phyloP scores from a whole-genome alignment of 176 grass and related monocot species.

The Lolium rigidum region DNA sequence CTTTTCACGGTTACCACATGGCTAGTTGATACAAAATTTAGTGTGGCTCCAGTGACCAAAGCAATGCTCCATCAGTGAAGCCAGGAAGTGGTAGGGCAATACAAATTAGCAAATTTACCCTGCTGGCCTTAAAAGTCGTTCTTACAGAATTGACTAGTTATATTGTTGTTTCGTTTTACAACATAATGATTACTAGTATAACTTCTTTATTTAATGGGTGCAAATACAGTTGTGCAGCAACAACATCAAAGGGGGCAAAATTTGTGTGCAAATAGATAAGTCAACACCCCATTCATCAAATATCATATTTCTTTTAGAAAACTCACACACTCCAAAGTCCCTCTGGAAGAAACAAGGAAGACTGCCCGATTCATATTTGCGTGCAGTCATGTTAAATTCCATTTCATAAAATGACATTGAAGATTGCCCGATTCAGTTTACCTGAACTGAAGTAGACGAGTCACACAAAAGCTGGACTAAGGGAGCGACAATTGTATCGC shows the following conservation, averaged over 20 bases:
- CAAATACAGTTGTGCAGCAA: neutral
- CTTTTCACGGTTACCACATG: slow-evolving; percentile 11
- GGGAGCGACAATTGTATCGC: slow-evolving; percentile 63
- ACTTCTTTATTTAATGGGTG: neutral
- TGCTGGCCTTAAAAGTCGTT: neutral
- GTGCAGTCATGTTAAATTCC: neutral
- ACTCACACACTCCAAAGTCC: neutral
- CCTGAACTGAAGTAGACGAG: slow-evolving; percentile 83
- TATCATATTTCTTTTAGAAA: slow-evolving; percentile 27
- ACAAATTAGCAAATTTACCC: neutral
- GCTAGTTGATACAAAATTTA: slow-evolving; percentile 32
- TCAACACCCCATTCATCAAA: slow-evolving; percentile 17
- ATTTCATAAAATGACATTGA: neutral
- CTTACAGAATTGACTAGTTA: slow-evolving; percentile 20
- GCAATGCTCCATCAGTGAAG: slow-evolving; percentile 12
- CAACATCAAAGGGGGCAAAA: slow-evolving; percentile 7
- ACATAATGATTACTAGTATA: slow-evolving; percentile 14
- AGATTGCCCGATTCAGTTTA: slow-evolving; percentile 48
- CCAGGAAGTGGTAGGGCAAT: neutral
- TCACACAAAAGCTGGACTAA: slow-evolving; percentile 86
- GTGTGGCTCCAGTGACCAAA: slow-evolving; percentile 22
- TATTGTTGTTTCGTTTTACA: slow-evolving; percentile 15
- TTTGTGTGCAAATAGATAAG: slow-evolving; percentile 16
- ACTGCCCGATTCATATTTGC: neutral
- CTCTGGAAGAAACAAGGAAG: slow-evolving; percentile 35